A percentile compares a stretch with the other conserved stretches of the same genome.
Evolutionary conservation across 2,329 filamentous ascomycete species (phyloP).

Genomic region (Xylariaceae sp.): DNA sequence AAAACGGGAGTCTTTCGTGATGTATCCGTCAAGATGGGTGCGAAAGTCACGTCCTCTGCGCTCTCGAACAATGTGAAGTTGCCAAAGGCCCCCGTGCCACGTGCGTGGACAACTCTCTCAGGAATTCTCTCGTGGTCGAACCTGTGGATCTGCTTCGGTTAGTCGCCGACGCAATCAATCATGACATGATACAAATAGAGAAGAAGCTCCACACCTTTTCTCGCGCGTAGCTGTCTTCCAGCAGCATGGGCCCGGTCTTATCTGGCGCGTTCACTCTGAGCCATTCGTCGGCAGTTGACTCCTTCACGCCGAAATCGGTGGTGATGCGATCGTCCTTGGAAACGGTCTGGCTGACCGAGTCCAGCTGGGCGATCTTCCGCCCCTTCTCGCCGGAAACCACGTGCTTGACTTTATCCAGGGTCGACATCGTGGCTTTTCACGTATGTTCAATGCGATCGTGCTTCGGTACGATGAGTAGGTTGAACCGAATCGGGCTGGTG

Average conservation of each 20-base stretch:
- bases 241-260: conserved; percentile 60
- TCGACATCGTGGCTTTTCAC: conserved; percentile 6
- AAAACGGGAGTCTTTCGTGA: conserved; percentile 59
- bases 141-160: conserved; percentile 52
- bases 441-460: background rate
- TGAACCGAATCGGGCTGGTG: background rate
- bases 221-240: conserved; percentile 70
- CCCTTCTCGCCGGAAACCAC: conserved; percentile 40
- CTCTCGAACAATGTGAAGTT: conserved; percentile 66
- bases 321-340: conserved; percentile 60
- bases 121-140: conserved; percentile 69
- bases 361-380: conserved; percentile 60
- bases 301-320: conserved; percentile 71
- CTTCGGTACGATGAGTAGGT: background rate
- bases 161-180: background rate
- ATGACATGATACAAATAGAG: background rate
- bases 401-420: conserved; percentile 37
- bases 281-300: conserved; percentile 74
- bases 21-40: conserved; percentile 64
- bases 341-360: conserved; percentile 54
- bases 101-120: conserved; percentile 65
- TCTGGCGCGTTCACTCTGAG: conserved; percentile 60
- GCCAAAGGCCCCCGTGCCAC: conserved; percentile 66
- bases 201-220: conserved; percentile 54
- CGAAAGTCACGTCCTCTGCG: conserved; percentile 58